Base-by-base conservation (phyloP, 139 green algal genomes). In the Spirogloea muscicola region DNA sequence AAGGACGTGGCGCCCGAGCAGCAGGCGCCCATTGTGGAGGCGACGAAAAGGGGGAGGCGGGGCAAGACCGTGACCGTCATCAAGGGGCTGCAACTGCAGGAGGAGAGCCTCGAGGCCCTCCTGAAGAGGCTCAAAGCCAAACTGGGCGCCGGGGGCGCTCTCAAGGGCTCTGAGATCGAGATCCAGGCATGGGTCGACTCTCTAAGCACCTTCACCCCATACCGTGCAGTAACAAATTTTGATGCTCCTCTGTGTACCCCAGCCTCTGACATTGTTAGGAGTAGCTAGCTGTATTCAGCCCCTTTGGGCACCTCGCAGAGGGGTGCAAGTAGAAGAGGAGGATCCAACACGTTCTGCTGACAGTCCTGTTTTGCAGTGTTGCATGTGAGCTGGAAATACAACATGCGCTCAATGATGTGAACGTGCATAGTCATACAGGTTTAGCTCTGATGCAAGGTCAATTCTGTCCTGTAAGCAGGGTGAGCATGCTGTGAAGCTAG, bases 61-160 rank as follows among this genome's bases (percentile, higher is more conserved):
- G 66, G 66, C n/a, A 75, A 75, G 55, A 75, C 66, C 4, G 66
- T 75, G n/a, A 75, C 66, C 6, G 66, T 75, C 21, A 10, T 75
- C 21, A 37, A 16, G 36, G 66, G 66, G 3, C 21, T 75, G 6
- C 44, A 68, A 37, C 44, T 67, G 3, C 3, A 46, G 36, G 34
- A 37, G 13, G 3, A 4, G 7, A 42, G 31, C 10, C n/a, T 75
- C 21, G 33, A 75, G 25, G 10, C 5, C 10, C 66, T 75, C 13
- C n/a, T 31, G 4, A 75, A 75, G 46, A 33, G n/a, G 4, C 46
- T 75, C 31, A 75, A 75, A 40, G 55, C 9, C 9, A 10, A 52
- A 4, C 38, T 68, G 31, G 66, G 66, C 3, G 42, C 44, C 37
- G 66, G 66, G 37, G 66, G 66, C 3, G 66, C 66, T 36, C n/a